Conservation (phyloP, 495 filamentous ascomycete genomes). For the Xylaria venustula region DNA sequence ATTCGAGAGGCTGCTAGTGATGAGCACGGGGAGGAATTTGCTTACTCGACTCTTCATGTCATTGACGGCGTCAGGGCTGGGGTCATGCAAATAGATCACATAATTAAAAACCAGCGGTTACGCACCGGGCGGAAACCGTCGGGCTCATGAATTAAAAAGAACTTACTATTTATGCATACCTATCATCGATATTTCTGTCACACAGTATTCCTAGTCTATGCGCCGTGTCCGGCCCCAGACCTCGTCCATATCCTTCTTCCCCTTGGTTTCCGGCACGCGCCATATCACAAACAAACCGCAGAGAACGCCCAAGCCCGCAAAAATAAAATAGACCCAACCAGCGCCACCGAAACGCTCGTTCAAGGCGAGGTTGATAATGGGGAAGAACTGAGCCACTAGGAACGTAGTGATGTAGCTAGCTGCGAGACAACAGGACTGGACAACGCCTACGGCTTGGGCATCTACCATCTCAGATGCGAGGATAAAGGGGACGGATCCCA, state of each 20-base stretch:
- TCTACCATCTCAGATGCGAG: constrained; percentile 85
- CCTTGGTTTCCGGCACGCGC: constrained; percentile 81
- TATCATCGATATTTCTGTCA: too few species aligned
- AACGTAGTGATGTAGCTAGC: constrained; percentile 93
- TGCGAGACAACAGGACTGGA: constrained; percentile 79
- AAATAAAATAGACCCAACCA: constrained; percentile 85
- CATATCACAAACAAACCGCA: constrained; percentile 64
- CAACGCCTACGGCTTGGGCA: constrained; percentile 82
- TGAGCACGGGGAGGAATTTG: constrained; percentile 59
- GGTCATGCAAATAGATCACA: constrained; percentile 63
- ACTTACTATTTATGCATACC: too few species aligned
- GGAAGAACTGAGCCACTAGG: constrained; percentile 89
- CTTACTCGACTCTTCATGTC: constrained; percentile 58
- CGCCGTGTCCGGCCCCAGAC: constrained; percentile 76
- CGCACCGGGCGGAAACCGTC: constrained; percentile 21
- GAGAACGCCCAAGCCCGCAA: constrained; percentile 67
- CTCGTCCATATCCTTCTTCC: constrained; percentile 76
- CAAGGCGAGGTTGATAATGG: constrained; percentile 71
- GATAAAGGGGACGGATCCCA: constrained; percentile 94
- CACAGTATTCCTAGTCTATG: constrained; percentile 39
- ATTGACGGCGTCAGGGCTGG: constrained; percentile 85
- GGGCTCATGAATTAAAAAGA: background rate
- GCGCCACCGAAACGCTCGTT: constrained; percentile 58
- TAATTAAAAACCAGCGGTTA: constrained; percentile 42
- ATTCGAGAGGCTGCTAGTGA: constrained; percentile 68